These are phyloP conservation scores for Candida saitoana DNA, from an alignment of 805 yeast genomes.

Conservation along the genomic window DNA sequence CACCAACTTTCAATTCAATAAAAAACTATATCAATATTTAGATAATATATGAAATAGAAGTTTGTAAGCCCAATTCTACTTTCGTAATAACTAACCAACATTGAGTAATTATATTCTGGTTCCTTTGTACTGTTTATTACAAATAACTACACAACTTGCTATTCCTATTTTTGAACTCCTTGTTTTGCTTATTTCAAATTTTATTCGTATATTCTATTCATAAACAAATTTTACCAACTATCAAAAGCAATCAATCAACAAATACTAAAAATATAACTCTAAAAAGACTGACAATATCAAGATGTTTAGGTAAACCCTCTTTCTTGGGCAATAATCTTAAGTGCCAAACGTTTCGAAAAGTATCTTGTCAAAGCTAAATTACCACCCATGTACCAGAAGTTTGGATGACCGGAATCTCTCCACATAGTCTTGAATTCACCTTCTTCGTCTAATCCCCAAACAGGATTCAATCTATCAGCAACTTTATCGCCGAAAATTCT, in stretches of 20 bases:
- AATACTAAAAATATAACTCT: background rate
- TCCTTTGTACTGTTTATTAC: no score
- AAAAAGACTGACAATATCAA: no score
- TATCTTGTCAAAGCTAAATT: conserved; percentile 36
- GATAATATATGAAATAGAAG: no score
- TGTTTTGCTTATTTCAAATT: no score
- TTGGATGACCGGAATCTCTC: conserved; percentile 38
- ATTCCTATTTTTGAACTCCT: no score
- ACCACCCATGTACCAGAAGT: conserved; percentile 42
- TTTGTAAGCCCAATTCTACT: no score
- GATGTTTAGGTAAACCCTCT: conserved; percentile 5
- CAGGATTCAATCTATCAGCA: conserved; percentile 31
- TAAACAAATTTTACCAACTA: background rate
- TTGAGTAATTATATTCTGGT: no score
- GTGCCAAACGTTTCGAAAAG: conserved; percentile 35
- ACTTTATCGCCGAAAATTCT: conserved; percentile 34
- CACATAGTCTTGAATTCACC: conserved; percentile 39
- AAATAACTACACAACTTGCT: no score
- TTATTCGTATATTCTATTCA: background rate
- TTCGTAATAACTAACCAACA: no score
- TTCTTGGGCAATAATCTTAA: conserved; percentile 33
- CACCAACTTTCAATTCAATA: no score
- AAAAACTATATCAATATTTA: no score
- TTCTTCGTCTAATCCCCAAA: conserved; percentile 43
- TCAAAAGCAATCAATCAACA: background rate